Evolutionary conservation across 495 filamentous ascomycete genomes (phyloP), one percentile per base, ranked within the genome.

Genomic region (Xylaria bambusicola): DNA sequence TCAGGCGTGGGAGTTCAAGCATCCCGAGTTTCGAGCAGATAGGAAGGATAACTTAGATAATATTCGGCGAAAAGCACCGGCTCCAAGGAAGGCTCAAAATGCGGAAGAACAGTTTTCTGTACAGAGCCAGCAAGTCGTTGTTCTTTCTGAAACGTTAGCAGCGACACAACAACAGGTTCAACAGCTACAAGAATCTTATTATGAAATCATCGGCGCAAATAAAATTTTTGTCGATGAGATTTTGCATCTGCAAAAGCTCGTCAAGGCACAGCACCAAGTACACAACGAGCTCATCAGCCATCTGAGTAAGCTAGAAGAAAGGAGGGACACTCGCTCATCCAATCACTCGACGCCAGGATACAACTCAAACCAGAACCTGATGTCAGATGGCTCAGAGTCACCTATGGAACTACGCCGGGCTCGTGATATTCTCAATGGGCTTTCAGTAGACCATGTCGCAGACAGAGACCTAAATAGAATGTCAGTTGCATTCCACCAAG

Each of bases 21-120:
- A 98, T 71, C 94, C 93, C 24, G 93, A 98, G 68, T 98, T 98
- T 76, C 88, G 93, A 62, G 86, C 87, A 48, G 93, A 98, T 74
- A 93, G 92, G 72, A 97, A 96, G 74, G 95, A 98, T 63, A 93
- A 93, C 31, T 82, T 98, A 15, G 94, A 98, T 66, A 98, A 97
- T 69, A 98, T 98, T 67, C 85, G 92, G 69, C 84, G 94, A 56
- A 98, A 98, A 75, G 95, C 95, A 5, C 94, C 94, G 2, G 92
- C 93, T 1, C 90, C 93, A 13, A 83, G 94, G 60, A 98, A 97
- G 68, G 74, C 87, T 38, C 76, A 84, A 53, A 67, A 73, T 56
- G 66, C 68, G 29, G 91, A 94, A 6, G 94, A 97, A 36, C 79
- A 88, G 2, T 87, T 87, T 35, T 89, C 91, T 0, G 84, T 87